phyloP scores from a whole-genome alignment of 306 rosid genomes.

The Dalbergia oliveri region DNA sequence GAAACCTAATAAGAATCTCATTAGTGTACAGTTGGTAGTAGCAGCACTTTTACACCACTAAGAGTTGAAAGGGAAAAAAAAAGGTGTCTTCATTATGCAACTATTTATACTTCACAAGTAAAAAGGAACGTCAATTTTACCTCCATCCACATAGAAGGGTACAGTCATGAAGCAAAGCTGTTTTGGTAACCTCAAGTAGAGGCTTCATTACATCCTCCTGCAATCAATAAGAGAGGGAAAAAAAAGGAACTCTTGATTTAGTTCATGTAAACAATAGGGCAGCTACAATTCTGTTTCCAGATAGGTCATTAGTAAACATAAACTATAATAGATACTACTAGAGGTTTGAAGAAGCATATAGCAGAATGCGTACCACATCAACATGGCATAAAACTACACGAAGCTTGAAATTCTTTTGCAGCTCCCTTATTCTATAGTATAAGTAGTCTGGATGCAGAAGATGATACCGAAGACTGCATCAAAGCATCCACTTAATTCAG shows the following conservation, averaged over 20 bases:
- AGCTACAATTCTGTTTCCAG: slow-evolving; percentile 1
- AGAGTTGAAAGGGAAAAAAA: slow-evolving; percentile 10
- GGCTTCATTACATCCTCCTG: slow-evolving; percentile 97
- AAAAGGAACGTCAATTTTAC: slow-evolving; percentile 52
- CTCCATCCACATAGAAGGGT: slow-evolving; percentile 96
- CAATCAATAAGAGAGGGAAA: slow-evolving; percentile 36
- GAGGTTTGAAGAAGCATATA: slow-evolving; percentile 18
- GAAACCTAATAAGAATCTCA: background rate
- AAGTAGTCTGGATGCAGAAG: slow-evolving; percentile 95
- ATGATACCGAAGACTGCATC: slow-evolving; percentile 96
- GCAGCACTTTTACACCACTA: slow-evolving; percentile 23
- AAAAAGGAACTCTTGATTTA: slow-evolving; percentile 26
- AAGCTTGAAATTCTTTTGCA: slow-evolving; percentile 94
- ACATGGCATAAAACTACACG: slow-evolving; percentile 89
- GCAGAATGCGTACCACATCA: slow-evolving; percentile 76
- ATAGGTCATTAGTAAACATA: slow-evolving; percentile 26
- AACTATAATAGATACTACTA: slow-evolving; percentile 13
- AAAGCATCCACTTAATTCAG: slow-evolving; percentile 43
- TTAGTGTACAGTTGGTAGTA: slow-evolving; percentile 16
- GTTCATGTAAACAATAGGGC: slow-evolving; percentile 21
- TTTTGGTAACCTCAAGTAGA: slow-evolving; percentile 95
- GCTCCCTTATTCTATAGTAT: slow-evolving; percentile 89
- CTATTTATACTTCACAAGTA: slow-evolving; percentile 30
- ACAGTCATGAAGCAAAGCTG: slow-evolving; percentile 95
- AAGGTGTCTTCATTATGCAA: slow-evolving; percentile 29